A percentile compares a stretch with the other conserved stretches of the same genome.
Conservation (phyloP, 192 early-diverging fungal species). For the Backusella liffmaniae region DNA sequence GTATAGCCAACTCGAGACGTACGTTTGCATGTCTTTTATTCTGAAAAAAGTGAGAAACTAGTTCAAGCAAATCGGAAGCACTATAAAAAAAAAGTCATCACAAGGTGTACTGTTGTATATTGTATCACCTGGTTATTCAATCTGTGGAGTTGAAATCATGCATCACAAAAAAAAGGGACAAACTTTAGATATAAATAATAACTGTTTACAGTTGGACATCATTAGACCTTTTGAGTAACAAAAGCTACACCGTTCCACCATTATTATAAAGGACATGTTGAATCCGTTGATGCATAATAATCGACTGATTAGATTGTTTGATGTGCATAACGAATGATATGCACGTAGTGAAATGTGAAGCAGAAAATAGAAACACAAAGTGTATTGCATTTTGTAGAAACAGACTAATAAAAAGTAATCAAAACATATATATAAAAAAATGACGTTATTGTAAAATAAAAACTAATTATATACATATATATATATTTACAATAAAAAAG, state of each 20-base stretch:
- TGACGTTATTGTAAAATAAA: not conserved
- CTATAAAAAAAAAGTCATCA: not conserved
- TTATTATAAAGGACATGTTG: not conserved
- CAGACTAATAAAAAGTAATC: not conserved
- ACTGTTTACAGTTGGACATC: not conserved
- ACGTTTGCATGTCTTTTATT: not conserved
- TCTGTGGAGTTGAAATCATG: constrained; percentile 5
- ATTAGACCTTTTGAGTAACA: constrained; percentile 3
- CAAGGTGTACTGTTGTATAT: not conserved
- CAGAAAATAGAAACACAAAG: too few species aligned
- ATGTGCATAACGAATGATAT: not conserved
- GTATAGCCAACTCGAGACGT: not conserved
- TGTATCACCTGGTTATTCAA: not conserved
- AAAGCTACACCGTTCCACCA: not conserved
- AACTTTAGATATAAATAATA: not conserved
- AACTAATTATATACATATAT: not conserved
- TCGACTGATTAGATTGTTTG: not conserved
- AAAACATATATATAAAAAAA: not conserved
- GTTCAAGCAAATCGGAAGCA: not conserved
- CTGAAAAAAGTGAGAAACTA: not conserved
- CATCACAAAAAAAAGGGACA: constrained; percentile 6
- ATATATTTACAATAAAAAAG: not conserved
- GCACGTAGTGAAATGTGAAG: not conserved
- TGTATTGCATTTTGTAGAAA: not conserved
- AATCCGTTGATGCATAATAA: not conserved